Percentiles rank a stretch among this genome's conserved stretches.
These are phyloP conservation scores for Plasmodium yoelii DNA, from an alignment of 169 alveolate genomes.

Conservation along the genomic window DNA sequence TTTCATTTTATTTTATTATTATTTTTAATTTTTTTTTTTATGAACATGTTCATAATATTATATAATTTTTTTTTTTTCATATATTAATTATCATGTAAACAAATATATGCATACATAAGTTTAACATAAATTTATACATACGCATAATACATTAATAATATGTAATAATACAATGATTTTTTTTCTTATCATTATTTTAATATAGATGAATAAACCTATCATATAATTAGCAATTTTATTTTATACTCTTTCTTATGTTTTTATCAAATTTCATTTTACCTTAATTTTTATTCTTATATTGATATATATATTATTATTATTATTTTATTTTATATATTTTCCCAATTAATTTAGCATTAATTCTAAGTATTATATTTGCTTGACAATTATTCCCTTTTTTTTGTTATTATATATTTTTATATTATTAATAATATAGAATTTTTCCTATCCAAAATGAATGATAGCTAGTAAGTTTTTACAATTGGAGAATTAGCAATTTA, in stretches of 20 bases:
- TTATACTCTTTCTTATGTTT: background rate
- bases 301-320: background rate
- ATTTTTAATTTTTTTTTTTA: slow-evolving; percentile 6
- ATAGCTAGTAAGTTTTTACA: slow-evolving; percentile 57
- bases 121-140: background rate
- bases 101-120: background rate
- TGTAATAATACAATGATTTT: background rate
- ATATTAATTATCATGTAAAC: background rate
- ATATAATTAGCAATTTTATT: background rate
- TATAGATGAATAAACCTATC: slow-evolving; percentile 2
- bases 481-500: background rate
- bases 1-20: slow-evolving; percentile 1
- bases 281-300: slow-evolving; percentile 1
- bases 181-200: background rate
- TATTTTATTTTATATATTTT: background rate
- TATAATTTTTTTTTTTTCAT: slow-evolving; percentile 1
- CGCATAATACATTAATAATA: background rate
- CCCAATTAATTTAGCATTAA: slow-evolving; percentile 4
- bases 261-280: background rate
- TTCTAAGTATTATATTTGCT: slow-evolving; percentile 20
- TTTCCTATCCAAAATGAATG: slow-evolving; percentile 52
- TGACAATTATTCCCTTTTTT: slow-evolving; percentile 16
- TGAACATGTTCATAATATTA: slow-evolving; percentile 19
- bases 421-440: slow-evolving; percentile 26
- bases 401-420: slow-evolving; percentile 21